Conservation (phyloP, 768 basidiomycete genomes). For the Phanerochaete sordida region DNA sequence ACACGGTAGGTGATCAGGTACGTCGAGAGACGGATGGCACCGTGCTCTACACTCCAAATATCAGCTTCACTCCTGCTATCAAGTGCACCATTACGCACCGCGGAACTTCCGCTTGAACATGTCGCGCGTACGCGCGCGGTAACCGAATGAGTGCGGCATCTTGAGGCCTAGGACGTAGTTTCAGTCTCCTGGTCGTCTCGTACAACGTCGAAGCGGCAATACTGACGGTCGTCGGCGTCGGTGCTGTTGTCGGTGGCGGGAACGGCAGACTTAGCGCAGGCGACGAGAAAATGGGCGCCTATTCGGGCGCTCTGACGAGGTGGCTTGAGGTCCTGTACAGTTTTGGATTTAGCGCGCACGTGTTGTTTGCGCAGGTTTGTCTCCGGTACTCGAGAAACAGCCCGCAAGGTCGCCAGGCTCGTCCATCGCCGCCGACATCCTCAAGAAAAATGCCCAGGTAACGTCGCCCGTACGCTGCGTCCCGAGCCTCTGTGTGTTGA, state of each 20-base stretch:
- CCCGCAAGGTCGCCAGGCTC: conserved; percentile 19
- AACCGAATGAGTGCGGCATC: conserved; percentile 99
- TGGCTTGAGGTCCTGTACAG: conserved; percentile 58
- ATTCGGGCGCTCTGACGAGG: conserved; percentile 52
- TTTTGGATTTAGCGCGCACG: conserved; percentile 40
- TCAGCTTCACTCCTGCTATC: background rate
- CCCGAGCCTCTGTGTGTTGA: conserved; percentile 29
- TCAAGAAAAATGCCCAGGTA: conserved; percentile 87
- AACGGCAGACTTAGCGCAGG: conserved; percentile 21
- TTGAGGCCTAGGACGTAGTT: conserved; percentile 46
- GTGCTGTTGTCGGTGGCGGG: conserved; percentile 45
- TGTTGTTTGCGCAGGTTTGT: conserved; percentile 38
- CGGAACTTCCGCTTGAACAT: conserved; percentile 99
- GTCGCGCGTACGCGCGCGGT: conserved; percentile 99
- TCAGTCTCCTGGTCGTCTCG: conserved; percentile 11
- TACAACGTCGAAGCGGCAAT: conserved; percentile 17
- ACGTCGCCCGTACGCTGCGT: conserved; percentile 26
- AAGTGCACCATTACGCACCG: conserved; percentile 45
- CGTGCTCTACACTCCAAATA: conserved; percentile 59
- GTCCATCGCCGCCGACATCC: conserved; percentile 36
- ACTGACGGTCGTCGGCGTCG: conserved; percentile 50
- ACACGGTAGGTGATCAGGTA: conserved; percentile 91
- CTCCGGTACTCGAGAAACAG: conserved; percentile 12
- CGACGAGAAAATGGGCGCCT: conserved; percentile 36
- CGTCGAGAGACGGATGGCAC: conserved; percentile 86